Percentiles rank a stretch among this genome's conserved stretches.
Evolutionary conservation across 2,329 filamentous ascomycete species (phyloP).

Genomic region (Xylaria sp.): DNA sequence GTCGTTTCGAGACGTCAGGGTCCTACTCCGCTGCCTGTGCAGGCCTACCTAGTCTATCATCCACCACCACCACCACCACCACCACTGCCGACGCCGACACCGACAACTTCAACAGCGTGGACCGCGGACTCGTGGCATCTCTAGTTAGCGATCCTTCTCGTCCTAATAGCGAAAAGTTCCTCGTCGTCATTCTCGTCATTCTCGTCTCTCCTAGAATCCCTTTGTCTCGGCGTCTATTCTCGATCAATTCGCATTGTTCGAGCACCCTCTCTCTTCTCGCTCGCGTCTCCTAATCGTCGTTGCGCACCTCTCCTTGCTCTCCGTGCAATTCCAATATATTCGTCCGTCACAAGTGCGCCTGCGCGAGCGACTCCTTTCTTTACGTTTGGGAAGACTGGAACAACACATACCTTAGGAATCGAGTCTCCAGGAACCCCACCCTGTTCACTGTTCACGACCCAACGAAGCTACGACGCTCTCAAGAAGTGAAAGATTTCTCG

Average conservation of each 20-base stretch:
- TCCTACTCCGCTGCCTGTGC: conserved; percentile 22
- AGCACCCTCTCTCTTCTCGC: conserved; percentile 20
- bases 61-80: conserved; percentile 15
- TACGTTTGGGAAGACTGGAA: neutral
- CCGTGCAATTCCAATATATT: conserved; percentile 26
- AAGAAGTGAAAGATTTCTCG: conserved; percentile 15
- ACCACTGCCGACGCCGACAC: conserved; percentile 16
- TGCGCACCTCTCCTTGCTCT: conserved; percentile 24
- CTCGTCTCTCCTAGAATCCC: conserved; percentile 28
- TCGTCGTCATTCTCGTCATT: conserved; percentile 4
- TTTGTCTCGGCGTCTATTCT: conserved; percentile 27
- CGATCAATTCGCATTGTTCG: conserved; percentile 27
- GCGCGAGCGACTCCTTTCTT: conserved; percentile 5
- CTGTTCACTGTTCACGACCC: conserved; percentile 22
- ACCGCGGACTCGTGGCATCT: conserved; percentile 1
- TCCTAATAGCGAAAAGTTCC: conserved; percentile 23
- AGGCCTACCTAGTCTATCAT: conserved; percentile 5
- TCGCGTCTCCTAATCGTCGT: conserved; percentile 24
- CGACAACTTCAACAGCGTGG: conserved; percentile 11
- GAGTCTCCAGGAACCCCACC: conserved; percentile 30
- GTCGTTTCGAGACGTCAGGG: conserved; percentile 25
- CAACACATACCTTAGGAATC: conserved; percentile 13
- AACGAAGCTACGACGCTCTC: conserved; percentile 31
- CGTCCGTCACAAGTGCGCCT: conserved; percentile 21
- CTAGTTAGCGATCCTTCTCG: conserved; percentile 7